Evolutionary conservation across 2,329 filamentous ascomycete genomes (phyloP), one percentile per base, ranked within the genome.

Genomic region (Clonostachys rhizophaga): DNA sequence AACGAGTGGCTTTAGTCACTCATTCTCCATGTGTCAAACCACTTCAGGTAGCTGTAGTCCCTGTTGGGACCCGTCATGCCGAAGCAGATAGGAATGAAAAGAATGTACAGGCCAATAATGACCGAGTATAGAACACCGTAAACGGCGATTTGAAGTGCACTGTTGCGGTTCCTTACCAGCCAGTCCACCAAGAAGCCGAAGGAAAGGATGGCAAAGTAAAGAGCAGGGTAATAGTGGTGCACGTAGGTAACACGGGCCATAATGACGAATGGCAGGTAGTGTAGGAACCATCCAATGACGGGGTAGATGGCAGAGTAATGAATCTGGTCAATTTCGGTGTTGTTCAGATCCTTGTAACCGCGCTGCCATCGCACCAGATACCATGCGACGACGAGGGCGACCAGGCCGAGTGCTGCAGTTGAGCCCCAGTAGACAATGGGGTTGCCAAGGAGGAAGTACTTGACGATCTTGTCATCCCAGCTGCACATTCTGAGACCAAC

Each of bases 161-260:
- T 80, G 55, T 75, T 78, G 54, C 89, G 73, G 58, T 79, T 84
- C 54, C 84, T 79, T 42, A 90, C 81, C 52, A 85, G 75, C 85
- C 89, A 97, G 67, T 97, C 91, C 47, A 88, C 71, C 55, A 91
- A 79, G 78, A 99, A 99, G 46, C 91, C 92, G 52, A 91, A 83
- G 14, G 81, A 83, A 42, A 99, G 75, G 54, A 99, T 96, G 58
- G 94, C 91, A 66, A 97, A 99, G 75, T 97, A 99, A 11, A 99
- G 81, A 10, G 94, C 94, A 11, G 94, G 94, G 68, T 97, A 99
- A 76, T 99, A 99, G 74, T 99, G 94, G 68, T 99, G 94, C 47
- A 99, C 94, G 62, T 99, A 99, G 14, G 94, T 99, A 51, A 99
- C 94, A 77, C 94, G 89, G 11, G 91, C 94, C 95, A 99, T 99